Evolutionary conservation across 768 basidiomycete genomes (phyloP).

Genomic region (Xerocomus spinulosus): DNA sequence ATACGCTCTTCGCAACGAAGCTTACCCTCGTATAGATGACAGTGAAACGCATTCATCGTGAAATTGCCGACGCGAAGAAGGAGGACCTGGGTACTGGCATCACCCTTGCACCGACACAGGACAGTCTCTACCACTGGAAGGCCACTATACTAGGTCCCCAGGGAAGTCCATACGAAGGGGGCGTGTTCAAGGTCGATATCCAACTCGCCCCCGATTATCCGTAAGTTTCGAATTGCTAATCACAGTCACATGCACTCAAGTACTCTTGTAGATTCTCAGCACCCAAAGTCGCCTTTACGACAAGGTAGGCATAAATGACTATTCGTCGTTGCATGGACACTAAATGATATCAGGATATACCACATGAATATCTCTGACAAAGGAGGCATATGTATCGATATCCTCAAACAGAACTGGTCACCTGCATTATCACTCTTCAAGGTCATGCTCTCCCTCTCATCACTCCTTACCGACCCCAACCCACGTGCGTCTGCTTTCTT

Average conservation of each 20-base stretch:
- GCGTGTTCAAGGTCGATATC: slow-evolving; percentile 66
- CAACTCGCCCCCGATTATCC: slow-evolving; percentile 71
- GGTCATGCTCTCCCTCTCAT: slow-evolving; percentile 89
- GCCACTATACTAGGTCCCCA: slow-evolving; percentile 79
- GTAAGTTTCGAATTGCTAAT: slow-evolving; percentile 33
- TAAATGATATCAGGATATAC: slow-evolving; percentile 56
- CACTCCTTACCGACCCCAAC: slow-evolving; percentile 90
- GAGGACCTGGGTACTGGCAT: slow-evolving; percentile 80
- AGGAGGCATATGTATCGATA: slow-evolving; percentile 81
- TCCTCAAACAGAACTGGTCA: slow-evolving; percentile 92
- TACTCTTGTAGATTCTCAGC: slow-evolving; percentile 62
- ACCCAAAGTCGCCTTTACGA: slow-evolving; percentile 70
- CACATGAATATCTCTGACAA: slow-evolving; percentile 86
- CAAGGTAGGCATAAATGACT: slow-evolving; percentile 43
- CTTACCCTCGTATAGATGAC: slow-evolving; percentile 45
- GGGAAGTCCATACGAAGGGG: slow-evolving; percentile 79
- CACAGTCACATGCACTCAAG: neutral
- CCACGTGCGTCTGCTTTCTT: slow-evolving; percentile 54
- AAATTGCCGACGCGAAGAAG: slow-evolving; percentile 75
- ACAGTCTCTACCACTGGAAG: slow-evolving; percentile 68
- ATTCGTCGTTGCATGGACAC: neutral
- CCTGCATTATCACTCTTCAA: slow-evolving; percentile 92
- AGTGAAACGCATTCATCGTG: slow-evolving; percentile 78
- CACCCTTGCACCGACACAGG: slow-evolving; percentile 58
- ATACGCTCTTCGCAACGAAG: too few species aligned